phyloP scores from a whole-genome alignment of 1,284 basidiomycete species.

The Baeospora myosura region DNA sequence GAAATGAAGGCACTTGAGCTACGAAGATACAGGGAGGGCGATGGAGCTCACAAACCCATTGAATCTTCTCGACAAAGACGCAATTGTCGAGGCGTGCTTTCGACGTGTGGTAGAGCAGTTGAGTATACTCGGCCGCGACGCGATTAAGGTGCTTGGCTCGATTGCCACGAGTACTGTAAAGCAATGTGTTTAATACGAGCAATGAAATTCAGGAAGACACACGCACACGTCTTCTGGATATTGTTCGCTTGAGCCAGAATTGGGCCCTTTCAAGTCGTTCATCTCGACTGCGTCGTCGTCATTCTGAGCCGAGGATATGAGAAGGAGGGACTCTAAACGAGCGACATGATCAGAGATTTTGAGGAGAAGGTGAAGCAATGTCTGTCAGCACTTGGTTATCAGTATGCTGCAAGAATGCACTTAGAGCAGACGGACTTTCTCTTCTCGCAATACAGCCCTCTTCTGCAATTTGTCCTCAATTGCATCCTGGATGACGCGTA shows the following conservation, averaged over 20 bases:
- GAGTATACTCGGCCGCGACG: constrained; percentile 85
- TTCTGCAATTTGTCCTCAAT: constrained; percentile 74
- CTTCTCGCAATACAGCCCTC: constrained; percentile 69
- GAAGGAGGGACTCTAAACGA: constrained; percentile 74
- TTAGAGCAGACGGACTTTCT: constrained; percentile 53
- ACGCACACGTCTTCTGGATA: constrained; percentile 32
- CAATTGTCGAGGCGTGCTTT: constrained; percentile 76
- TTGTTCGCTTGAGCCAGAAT: constrained; percentile 19
- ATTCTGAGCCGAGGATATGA: constrained; percentile 50
- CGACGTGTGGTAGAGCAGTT: constrained; percentile 83
- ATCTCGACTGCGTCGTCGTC: constrained; percentile 27
- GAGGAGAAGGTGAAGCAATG: constrained; percentile 74
- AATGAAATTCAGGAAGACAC: constrained; percentile 5
- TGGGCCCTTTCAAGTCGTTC: constrained; percentile 21
- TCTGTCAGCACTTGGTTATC: constrained; percentile 35
- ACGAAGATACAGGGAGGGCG: constrained; percentile 10
- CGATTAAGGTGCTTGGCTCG: constrained; percentile 79
- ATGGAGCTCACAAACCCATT: constrained; percentile 64
- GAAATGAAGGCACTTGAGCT: constrained; percentile 13
- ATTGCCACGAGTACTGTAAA: constrained; percentile 47
- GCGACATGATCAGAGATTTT: constrained; percentile 84
- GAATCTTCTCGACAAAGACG: constrained; percentile 72
- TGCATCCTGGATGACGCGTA: constrained; percentile 62
- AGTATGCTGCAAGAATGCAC: not conserved
- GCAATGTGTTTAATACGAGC: not conserved